phyloP scores from a whole-genome alignment of 306 rosid species.

The Vigna mungo region DNA sequence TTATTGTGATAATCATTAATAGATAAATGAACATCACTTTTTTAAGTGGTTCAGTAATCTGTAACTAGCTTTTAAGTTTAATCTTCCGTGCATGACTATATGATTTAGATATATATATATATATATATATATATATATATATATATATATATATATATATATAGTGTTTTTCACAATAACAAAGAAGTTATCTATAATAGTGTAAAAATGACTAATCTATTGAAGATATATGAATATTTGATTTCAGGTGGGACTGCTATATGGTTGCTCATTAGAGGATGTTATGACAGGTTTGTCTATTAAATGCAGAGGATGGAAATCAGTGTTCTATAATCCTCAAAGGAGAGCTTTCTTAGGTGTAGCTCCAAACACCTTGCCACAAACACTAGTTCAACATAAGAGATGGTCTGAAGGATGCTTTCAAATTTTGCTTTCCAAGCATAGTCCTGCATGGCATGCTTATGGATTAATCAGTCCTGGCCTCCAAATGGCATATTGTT shows the following conservation, averaged over 20 bases:
- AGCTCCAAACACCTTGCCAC: constrained; percentile 62
- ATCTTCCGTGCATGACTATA: background rate
- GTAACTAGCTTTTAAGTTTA: background rate
- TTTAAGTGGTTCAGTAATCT: background rate
- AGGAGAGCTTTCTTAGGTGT: constrained; percentile 79
- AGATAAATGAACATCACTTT: background rate
- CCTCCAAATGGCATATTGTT: constrained; percentile 62
- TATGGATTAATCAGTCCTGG: constrained; percentile 58
- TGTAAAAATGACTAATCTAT: background rate
- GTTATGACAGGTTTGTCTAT: constrained; percentile 79
- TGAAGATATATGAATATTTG: background rate
- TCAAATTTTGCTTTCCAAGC: constrained; percentile 64
- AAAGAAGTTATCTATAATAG: background rate
- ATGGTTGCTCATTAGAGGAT: constrained; percentile 84
- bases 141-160: too few species aligned
- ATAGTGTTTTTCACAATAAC: background rate
- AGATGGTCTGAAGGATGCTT: constrained; percentile 90
- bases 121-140: too few species aligned
- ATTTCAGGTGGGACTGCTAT: constrained; percentile 73
- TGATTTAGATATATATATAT: background rate
- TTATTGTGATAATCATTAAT: background rate
- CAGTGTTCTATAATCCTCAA: constrained; percentile 67
- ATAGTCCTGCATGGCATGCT: constrained; percentile 56
- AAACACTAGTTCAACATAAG: constrained; percentile 75
- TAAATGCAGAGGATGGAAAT: constrained; percentile 77